Conservation (phyloP, 1,284 basidiomycete genomes). For the Neotropicomus parvogracilis region DNA sequence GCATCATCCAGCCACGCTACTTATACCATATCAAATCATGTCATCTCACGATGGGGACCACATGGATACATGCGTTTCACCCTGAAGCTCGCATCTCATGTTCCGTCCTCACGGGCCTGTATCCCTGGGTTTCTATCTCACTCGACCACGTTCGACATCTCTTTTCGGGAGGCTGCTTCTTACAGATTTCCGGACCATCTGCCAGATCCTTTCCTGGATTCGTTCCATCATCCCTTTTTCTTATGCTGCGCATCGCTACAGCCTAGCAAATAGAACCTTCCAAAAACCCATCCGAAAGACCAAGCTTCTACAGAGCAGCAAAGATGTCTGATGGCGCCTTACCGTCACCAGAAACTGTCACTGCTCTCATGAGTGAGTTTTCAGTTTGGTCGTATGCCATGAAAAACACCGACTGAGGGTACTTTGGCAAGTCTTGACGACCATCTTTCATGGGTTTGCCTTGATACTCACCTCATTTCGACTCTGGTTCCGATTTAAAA, state of each 20-base stretch:
- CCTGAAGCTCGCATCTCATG: neutral
- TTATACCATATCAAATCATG: neutral
- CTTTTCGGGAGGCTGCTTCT: neutral
- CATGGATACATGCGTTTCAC: neutral
- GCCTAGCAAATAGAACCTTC: neutral
- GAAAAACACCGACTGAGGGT: neutral
- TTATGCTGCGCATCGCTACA: neutral
- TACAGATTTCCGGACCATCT: neutral
- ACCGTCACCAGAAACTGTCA: slow-evolving; percentile 13
- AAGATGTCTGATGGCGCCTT: slow-evolving; percentile 5
- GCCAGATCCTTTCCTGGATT: neutral
- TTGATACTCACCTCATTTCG: slow-evolving; percentile 24
- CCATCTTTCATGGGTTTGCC: slow-evolving; percentile 22
- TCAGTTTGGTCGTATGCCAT: neutral
- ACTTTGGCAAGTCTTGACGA: slow-evolving; percentile 14
- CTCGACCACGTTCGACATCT: neutral
- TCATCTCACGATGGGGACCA: neutral
- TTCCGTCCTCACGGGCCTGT: neutral
- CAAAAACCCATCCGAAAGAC: neutral
- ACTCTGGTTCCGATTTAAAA: slow-evolving; percentile 27
- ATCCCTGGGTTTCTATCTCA: neutral
- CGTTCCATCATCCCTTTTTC: slow-evolving; percentile 25
- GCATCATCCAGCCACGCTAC: neutral
- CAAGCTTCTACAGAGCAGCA: neutral
- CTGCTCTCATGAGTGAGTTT: slow-evolving; percentile 19